Evolutionary conservation across 768 basidiomycete species (phyloP).

Genomic region (Artomyces pyxidatus): DNA sequence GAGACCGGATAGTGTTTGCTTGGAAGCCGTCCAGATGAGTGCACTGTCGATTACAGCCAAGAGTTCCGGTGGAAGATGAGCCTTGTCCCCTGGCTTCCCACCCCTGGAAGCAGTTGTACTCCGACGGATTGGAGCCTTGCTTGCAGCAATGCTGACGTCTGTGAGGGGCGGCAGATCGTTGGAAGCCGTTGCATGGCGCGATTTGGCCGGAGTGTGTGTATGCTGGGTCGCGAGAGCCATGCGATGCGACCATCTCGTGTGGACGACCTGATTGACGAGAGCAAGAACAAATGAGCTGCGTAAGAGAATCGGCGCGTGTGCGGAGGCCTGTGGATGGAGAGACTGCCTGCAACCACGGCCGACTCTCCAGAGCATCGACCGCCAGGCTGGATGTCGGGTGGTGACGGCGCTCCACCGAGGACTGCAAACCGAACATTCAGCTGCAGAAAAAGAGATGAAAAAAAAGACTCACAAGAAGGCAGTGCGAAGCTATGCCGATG

Average conservation of each 20-base stretch:
- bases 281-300: constrained; percentile 14
- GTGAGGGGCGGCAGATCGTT: too few relatives aligned
- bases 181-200: constrained; percentile 1
- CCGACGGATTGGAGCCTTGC: background rate
- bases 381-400: constrained; percentile 32
- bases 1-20: background rate
- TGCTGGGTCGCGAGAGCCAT: constrained; percentile 1
- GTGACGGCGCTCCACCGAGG: constrained; percentile 30
- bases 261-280: constrained; percentile 5
- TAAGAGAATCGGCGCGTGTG: constrained; percentile 19
- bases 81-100: too few relatives aligned
- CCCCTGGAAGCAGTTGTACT: background rate
- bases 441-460: constrained; percentile 9
- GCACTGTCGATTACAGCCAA: background rate
- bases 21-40: background rate
- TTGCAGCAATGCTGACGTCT: too few relatives aligned
- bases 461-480: constrained; percentile 6
- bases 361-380: constrained; percentile 71
- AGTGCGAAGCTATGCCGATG: too few relatives aligned
- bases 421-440: too few relatives aligned
- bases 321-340: constrained; percentile 29
- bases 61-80: background rate
- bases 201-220: too few relatives aligned
- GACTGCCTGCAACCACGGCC: constrained; percentile 41
- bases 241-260: constrained; percentile 19